Evolutionary conservation across 2,329 filamentous ascomycete species (phyloP).

Genomic region (Exophiala lecanii-corni): DNA sequence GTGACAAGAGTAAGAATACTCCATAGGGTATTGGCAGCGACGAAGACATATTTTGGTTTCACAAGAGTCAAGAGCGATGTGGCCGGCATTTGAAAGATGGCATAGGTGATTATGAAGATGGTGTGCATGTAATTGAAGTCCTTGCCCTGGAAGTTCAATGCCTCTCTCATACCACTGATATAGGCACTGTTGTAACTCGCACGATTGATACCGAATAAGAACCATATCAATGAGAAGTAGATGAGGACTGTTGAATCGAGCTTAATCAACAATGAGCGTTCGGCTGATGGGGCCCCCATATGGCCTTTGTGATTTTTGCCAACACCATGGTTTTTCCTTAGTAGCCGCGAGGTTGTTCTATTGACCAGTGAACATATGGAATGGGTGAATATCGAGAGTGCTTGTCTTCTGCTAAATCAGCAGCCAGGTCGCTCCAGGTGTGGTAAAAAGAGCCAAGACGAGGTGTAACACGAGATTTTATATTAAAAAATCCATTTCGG

Average conservation of each 20-base stretch:
- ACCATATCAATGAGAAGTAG: constrained; percentile 47
- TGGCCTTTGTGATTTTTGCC: no score
- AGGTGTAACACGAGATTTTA: no score
- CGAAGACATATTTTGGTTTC: constrained; percentile 41
- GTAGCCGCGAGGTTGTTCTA: no score
- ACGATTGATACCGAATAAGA: constrained; percentile 44
- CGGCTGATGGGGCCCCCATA: no score
- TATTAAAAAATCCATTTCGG: no score
- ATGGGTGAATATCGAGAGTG: no score
- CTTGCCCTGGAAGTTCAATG: constrained; percentile 36
- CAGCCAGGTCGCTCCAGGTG: no score
- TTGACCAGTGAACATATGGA: no score
- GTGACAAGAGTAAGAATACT: constrained; percentile 43
- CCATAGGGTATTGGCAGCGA: constrained; percentile 42
- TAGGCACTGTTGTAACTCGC: constrained; percentile 42
- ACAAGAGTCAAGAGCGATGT: constrained; percentile 38
- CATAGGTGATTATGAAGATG: constrained; percentile 38
- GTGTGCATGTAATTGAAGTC: constrained; percentile 41
- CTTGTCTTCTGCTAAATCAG: no score
- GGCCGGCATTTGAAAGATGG: constrained; percentile 43
- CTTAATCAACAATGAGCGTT: constrained; percentile 39
- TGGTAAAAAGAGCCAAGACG: no score
- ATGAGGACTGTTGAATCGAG: constrained; percentile 40
- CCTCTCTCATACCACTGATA: constrained; percentile 41
- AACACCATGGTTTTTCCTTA: no score